Evolutionary conservation across 495 filamentous ascomycete genomes (phyloP), one percentile per base, ranked within the genome.

Genomic region (Daldinia bambusicola): DNA sequence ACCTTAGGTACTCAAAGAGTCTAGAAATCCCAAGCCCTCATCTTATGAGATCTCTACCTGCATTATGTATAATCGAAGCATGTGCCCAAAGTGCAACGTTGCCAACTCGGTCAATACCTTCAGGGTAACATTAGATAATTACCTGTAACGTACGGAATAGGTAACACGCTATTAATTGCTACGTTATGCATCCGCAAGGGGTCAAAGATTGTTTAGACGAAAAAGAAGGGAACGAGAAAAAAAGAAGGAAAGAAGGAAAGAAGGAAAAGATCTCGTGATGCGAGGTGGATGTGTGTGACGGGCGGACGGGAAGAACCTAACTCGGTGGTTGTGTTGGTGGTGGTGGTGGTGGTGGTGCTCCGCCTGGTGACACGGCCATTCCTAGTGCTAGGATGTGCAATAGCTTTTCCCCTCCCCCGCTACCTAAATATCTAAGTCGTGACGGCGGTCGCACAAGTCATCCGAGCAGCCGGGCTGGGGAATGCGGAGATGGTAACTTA

Each of bases 181-280:
- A n/a, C n/a, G n/a, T n/a, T n/a, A n/a, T 26, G 26, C 26, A 26
- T 26, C 3, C 26, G 26, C 26, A 26, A 26, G 26, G 26, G 26
- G 26, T 26, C 3, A 26, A 26, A 26, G 26, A 26, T 3, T 26
- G 26, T 26, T 26, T n/a, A n/a, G n/a, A n/a, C n/a, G n/a, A n/a
- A n/a, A n/a, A n/a, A n/a, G n/a, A n/a, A n/a, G n/a, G 26, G 26
- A 26, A 26, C 26, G 26, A 3, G 3, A 26, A 26, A 26, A 26
- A 26, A 26, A 26, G 3, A 26, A 26, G 3, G 3, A 3, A 26
- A 26, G 26, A 26, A 26, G 26, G 26, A 32, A 36, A 43, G 37
- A 43, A 53, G 53, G 18, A 37, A 55, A 32, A 45, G 38, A 26
- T 66, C 68, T 60, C 68, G 68, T 71, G 68, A 71, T 32, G 57